phyloP scores from a whole-genome alignment of 768 basidiomycete genomes.

The Hygrocybe coccinea region DNA sequence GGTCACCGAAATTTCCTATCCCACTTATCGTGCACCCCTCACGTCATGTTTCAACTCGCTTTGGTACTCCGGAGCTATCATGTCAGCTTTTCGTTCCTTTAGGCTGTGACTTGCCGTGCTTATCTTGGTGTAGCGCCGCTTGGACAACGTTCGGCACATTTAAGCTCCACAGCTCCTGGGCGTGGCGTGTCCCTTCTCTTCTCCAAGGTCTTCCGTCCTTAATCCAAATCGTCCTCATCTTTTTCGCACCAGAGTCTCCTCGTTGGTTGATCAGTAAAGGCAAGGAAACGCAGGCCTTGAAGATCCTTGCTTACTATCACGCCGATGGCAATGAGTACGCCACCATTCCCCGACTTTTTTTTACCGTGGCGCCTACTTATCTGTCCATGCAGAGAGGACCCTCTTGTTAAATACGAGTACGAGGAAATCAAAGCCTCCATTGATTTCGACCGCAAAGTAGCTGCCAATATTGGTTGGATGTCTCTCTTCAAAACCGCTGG shows the following conservation, averaged over 20 bases:
- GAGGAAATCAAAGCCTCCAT: conserved; percentile 78
- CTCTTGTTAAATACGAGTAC: conserved; percentile 68
- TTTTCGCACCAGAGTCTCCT: conserved; percentile 77
- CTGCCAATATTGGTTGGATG: conserved; percentile 61
- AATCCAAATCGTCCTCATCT: conserved; percentile 60
- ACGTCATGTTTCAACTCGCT: conserved; percentile 72
- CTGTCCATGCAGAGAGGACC: conserved; percentile 45
- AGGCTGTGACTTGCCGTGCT: not conserved
- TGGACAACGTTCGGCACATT: conserved; percentile 84
- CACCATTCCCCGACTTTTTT: not conserved
- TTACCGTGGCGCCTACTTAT: not conserved
- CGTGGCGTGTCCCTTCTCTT: conserved; percentile 78
- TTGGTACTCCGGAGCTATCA: conserved; percentile 80
- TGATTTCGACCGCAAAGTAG: conserved; percentile 53
- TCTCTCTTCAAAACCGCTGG: conserved; percentile 61
- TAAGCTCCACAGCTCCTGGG: conserved; percentile 29
- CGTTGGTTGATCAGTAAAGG: conserved; percentile 80
- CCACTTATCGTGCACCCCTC: conserved; percentile 71
- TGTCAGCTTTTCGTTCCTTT: conserved; percentile 41
- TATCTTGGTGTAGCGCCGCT: conserved; percentile 47
- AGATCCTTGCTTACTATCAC: conserved; percentile 77
- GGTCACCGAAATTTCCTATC: conserved; percentile 84
- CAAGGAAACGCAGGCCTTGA: conserved; percentile 59
- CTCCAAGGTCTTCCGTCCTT: conserved; percentile 68
- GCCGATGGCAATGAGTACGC: conserved; percentile 63